Evolutionary conservation across 345 rosid species (phyloP), one percentile per base, ranked within the genome.

Genomic region (Mallotus nudiflorus): DNA sequence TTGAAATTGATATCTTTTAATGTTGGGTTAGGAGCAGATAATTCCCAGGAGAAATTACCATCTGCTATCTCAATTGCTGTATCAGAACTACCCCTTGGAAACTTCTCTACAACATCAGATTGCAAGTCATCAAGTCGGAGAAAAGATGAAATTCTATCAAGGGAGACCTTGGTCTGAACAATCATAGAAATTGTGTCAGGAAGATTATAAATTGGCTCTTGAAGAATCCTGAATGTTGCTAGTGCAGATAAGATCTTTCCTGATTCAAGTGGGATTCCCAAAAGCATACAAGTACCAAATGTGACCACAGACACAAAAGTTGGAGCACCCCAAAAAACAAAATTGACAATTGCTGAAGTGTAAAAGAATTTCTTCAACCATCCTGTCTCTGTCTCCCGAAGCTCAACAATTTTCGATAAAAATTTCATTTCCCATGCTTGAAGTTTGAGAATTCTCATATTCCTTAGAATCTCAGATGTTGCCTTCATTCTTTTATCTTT

Each of bases 381-480:
- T 11, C 76, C 71, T 9, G 57, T 24, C 42, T 80, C 83, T 9
- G 46, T 49, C 14, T 62, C 14, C 45, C 83, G 74, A 19, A 76
- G 80, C 20, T 76, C 73, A 35, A 54, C 25, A 62, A 76, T 70
- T 69, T 76, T 80, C 5, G 78, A 73, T 59, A 80, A 50, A 61
- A 80, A 80, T 24, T 69, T 80, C 76, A 76, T 76, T 65, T 80
- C 83, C 83, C 83, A 80, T 24, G 73, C 83, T 58, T 80, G 83
- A 62, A 76, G 81, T 62, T 80, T 80, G 49, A 76, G 78, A 48
- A 76, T 80, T 62, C 71, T 80, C 81, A 80, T 76, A 66, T 76
- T 76, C 42, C 75, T 48, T 13, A 79, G 45, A 33, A 71, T 62
- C 57, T 79, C 82, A 20, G 79, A 61, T 14, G 82, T 79, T 6